Evolutionary conservation across 192 early-diverging fungal species (phyloP).

Genomic region (Geosiphon pyriformis): DNA sequence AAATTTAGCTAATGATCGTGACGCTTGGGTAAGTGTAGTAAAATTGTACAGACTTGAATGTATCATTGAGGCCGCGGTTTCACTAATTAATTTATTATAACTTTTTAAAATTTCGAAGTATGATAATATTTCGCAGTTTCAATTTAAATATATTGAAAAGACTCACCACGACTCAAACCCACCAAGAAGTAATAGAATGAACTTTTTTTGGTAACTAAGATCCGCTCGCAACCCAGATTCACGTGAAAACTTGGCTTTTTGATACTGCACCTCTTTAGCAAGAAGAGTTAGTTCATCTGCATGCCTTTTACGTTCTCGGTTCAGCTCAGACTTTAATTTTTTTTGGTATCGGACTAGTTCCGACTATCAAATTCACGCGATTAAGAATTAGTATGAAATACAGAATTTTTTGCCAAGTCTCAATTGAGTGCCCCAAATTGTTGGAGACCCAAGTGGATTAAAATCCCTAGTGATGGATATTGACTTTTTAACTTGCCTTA

Average conservation of each 20-base stretch:
- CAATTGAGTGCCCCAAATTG: background rate
- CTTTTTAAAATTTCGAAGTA: background rate
- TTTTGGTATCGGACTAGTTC: background rate
- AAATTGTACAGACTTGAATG: background rate
- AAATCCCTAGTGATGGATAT: background rate
- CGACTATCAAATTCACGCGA: slow-evolving; percentile 5
- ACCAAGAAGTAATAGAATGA: slow-evolving; percentile 12
- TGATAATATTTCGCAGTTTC: background rate
- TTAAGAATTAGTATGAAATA: background rate
- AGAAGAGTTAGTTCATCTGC: slow-evolving; percentile 5
- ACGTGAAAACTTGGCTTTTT: slow-evolving; percentile 8
- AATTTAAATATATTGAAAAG: background rate
- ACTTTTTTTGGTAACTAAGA: slow-evolving; percentile 21
- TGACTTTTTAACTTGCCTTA: background rate
- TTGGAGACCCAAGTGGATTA: background rate
- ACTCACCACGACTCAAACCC: slow-evolving; percentile 14
- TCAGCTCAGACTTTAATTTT: slow-evolving; percentile 7
- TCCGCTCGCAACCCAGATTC: slow-evolving; percentile 21
- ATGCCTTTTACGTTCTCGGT: slow-evolving; percentile 3
- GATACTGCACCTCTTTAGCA: slow-evolving; percentile 11
- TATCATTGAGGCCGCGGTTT: slow-evolving; percentile 2
- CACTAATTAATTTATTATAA: slow-evolving; percentile 7
- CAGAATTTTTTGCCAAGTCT: background rate
- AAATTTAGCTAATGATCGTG: background rate
- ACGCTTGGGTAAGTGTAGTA: background rate